These are phyloP conservation scores for Echria macrotheca DNA, from an alignment of 495 filamentous ascomycete species.

Conservation along the genomic window DNA sequence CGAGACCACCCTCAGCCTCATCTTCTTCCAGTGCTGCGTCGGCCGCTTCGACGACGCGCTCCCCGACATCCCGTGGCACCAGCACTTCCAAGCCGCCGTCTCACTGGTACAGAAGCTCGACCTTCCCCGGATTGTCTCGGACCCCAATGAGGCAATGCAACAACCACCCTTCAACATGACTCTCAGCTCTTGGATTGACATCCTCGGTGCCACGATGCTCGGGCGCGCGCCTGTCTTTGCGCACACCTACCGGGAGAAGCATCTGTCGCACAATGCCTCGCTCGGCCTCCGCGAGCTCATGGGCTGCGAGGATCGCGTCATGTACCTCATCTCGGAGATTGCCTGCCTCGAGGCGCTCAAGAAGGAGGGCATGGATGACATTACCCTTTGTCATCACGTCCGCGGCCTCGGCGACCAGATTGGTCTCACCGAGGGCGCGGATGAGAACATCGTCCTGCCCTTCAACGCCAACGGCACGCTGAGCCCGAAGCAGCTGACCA, in stretches of 20 bases:
- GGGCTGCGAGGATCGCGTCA: slow-evolving; percentile 95
- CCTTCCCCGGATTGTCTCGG: slow-evolving; percentile 59
- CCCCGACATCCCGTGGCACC: slow-evolving; percentile 92
- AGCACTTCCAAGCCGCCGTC: slow-evolving; percentile 89
- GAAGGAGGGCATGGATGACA: slow-evolving; percentile 70
- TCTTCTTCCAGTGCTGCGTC: slow-evolving; percentile 94
- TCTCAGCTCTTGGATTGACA: slow-evolving; percentile 92
- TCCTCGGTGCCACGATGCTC: slow-evolving; percentile 88
- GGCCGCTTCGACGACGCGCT: slow-evolving; percentile 79
- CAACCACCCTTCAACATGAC: slow-evolving; percentile 94
- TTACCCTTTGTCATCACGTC: slow-evolving; percentile 80
- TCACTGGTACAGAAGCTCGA: slow-evolving; percentile 79
- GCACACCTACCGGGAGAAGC: slow-evolving; percentile 86
- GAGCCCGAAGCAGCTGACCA: slow-evolving; percentile 70
- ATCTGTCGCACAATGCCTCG: slow-evolving; percentile 62
- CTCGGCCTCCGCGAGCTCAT: slow-evolving; percentile 84
- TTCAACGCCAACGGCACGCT: slow-evolving; percentile 68
- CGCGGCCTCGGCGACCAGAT: slow-evolving; percentile 75
- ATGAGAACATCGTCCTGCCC: slow-evolving; percentile 45
- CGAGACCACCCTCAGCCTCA: slow-evolving; percentile 91
- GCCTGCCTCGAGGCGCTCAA: slow-evolving; percentile 90
- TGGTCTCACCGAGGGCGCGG: slow-evolving; percentile 63
- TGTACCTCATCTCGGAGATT: slow-evolving; percentile 98
- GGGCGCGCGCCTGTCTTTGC: slow-evolving; percentile 81
- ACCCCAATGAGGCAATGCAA: slow-evolving; percentile 48